Percentiles rank a stretch among this genome's conserved stretches.
Conservation (phyloP, 2,329 filamentous ascomycete species). For the Colletotrichum godetiae region DNA sequence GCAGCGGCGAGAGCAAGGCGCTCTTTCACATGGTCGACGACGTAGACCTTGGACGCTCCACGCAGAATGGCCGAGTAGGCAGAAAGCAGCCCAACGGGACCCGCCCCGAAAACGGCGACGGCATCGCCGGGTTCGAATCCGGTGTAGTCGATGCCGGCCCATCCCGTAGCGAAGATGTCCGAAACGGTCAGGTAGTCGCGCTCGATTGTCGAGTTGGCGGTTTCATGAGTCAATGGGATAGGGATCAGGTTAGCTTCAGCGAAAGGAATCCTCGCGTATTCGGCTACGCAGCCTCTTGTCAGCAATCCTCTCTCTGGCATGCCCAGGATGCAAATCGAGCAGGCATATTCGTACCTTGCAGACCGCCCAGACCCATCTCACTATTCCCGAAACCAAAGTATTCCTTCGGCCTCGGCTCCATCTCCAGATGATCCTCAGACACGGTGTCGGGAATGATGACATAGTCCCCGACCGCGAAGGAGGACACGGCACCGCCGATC, state of each 20-base stretch:
- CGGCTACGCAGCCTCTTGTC: conserved; percentile 31
- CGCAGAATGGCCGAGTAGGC: conserved; percentile 40
- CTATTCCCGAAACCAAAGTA: conserved; percentile 15
- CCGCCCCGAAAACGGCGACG: conserved; percentile 72
- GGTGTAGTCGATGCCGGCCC: conserved; percentile 66
- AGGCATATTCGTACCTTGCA: conserved; percentile 12
- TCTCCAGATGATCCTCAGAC: not conserved
- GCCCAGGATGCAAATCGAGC: not conserved
- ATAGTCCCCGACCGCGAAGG: conserved; percentile 49
- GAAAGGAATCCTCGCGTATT: conserved; percentile 72
- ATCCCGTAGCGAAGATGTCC: conserved; percentile 60
- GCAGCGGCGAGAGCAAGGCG: conserved; percentile 37
- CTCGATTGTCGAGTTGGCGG: conserved; percentile 65
- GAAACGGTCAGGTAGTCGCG: conserved; percentile 65
- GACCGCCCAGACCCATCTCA: not conserved
- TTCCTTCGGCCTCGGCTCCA: not conserved
- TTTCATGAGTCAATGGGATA: conserved; percentile 53
- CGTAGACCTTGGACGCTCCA: conserved; percentile 38
- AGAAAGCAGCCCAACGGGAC: conserved; percentile 70
- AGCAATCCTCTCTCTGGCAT: not conserved
- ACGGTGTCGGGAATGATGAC: conserved; percentile 47
- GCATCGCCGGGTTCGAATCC: conserved; percentile 70
- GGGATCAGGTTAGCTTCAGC: conserved; percentile 74
- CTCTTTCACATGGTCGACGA: conserved; percentile 37
- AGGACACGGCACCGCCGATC: conserved; percentile 47